Evolutionary conservation across 345 rosid genomes (phyloP), one percentile per base, ranked within the genome.

Genomic region (Eutrema heterophyllum): DNA sequence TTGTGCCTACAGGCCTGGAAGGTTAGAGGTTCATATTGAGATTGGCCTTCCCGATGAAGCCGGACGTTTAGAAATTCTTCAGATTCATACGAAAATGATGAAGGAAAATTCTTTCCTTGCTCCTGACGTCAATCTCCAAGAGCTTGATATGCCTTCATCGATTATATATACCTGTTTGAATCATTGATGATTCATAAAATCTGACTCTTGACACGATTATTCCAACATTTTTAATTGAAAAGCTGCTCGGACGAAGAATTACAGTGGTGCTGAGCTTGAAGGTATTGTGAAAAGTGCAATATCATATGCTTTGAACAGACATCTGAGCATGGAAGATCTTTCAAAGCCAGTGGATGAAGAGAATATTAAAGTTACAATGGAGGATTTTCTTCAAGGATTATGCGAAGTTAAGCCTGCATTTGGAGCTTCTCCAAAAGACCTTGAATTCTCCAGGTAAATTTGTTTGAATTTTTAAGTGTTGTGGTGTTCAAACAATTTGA

Each of bases 241-340:
- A 93, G 96, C 98, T 84, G 91, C 95, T 81, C 87, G 86, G 59
- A 88, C 97, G 6, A 91, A 94, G 78, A 94, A 94, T 59, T 94
- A 82, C 26, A 91, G 97, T 78, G 98, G 98, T 36, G 97, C 98
- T 14, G 98, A 94, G 82, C 96, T 94, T 76, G 98, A 94, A 84
- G 97, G 96, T 69, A 89, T 87, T 78, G 98, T 89, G 26, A 94
- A 89, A 85, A 88, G 98, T 85, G 98, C 98, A 0, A 92, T 87
- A 51, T 94, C 98, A 27, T 94, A 54, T 87, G 98, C 98, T 33
- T 54, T 94, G 68, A 87, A 85, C 73, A 86, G 95, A 81, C 93
- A 91, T 68, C 44, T 91, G 70, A 84, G 83, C 80, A 83, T 89
- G 68, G 90, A 94, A 26, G 97, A 91, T 81, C 90, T 94, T 52